Conservation (phyloP, 176 grass and related monocot genomes). For the Pontederia paniculata region DNA sequence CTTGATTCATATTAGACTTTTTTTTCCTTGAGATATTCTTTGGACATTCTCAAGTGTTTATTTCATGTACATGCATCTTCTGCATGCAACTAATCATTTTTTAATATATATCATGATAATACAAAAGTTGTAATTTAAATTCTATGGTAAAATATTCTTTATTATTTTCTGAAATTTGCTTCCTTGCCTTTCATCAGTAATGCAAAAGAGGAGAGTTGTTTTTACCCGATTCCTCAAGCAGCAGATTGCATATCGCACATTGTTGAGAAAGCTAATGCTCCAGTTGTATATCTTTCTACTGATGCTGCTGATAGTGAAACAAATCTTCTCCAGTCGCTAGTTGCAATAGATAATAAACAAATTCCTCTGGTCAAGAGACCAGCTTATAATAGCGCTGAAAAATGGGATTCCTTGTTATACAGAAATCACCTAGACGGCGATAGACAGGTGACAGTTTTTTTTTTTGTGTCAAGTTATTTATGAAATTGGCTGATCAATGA, state of each 20-base stretch:
- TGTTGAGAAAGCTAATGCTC: slow-evolving; percentile 55
- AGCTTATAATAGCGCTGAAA: slow-evolving; percentile 53
- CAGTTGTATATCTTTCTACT: slow-evolving; percentile 77
- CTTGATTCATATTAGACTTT: too few species aligned
- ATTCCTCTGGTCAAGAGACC: slow-evolving; percentile 79
- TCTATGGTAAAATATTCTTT: slow-evolving; percentile 1
- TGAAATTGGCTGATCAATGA: too few species aligned
- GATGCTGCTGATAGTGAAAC: slow-evolving; percentile 78
- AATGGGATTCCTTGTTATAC: slow-evolving; percentile 85
- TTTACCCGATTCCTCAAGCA: slow-evolving; percentile 89
- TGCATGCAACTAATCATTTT: too few species aligned
- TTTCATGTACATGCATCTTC: too few species aligned
- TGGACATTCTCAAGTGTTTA: too few species aligned
- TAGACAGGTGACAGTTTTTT: slow-evolving; percentile 32
- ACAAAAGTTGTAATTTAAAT: not conserved
- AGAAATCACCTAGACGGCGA: slow-evolving; percentile 68
- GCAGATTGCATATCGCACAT: slow-evolving; percentile 65
- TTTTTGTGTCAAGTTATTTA: too few species aligned
- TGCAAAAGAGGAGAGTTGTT: slow-evolving; percentile 87
- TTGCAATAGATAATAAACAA: slow-evolving; percentile 56
- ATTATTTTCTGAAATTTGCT: slow-evolving; percentile 5
- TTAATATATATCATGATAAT: not conserved
- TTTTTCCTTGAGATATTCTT: too few species aligned
- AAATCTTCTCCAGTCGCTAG: slow-evolving; percentile 56
- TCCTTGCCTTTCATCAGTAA: slow-evolving; percentile 41